Conservation (phyloP, 2,329 filamentous ascomycete genomes). For the Intubia oerlemansii region DNA sequence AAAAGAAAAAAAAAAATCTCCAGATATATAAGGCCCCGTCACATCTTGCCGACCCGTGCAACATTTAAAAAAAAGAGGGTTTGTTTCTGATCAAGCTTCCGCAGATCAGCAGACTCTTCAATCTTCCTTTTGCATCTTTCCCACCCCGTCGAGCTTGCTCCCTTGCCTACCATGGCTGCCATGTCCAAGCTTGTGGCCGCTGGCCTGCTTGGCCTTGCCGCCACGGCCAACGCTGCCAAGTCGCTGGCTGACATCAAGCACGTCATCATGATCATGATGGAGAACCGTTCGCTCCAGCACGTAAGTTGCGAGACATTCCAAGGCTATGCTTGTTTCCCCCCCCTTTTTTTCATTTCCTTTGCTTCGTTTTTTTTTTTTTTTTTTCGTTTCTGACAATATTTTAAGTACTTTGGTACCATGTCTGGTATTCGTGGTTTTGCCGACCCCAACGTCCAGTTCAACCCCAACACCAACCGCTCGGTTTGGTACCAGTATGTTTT, state of each 20-base stretch:
- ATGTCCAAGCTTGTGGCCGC: slow-evolving; percentile 6
- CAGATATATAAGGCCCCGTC: no score
- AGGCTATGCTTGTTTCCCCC: no score
- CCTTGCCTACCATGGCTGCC: no score
- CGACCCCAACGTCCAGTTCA: slow-evolving; percentile 29
- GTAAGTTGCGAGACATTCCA: slow-evolving; percentile 6
- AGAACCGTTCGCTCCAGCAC: slow-evolving; percentile 15
- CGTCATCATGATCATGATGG: slow-evolving; percentile 37
- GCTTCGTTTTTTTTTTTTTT: no score
- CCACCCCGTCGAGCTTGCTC: no score
- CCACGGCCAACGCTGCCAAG: slow-evolving; percentile 11
- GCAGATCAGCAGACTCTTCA: no score
- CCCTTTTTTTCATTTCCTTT: no score
- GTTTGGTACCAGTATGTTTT: slow-evolving; percentile 26
- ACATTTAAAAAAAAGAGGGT: no score
- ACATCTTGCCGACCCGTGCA: no score
- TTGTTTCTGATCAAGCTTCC: no score
- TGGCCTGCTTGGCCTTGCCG: slow-evolving; percentile 7
- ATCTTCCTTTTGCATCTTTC: no score
- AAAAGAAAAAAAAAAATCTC: no score
- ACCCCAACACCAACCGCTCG: slow-evolving; percentile 19
- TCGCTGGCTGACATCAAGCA: slow-evolving; percentile 29
- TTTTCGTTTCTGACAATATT: neutral
- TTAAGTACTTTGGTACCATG: slow-evolving; percentile 29
- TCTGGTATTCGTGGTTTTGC: slow-evolving; percentile 30